phyloP scores from a whole-genome alignment of 208 protist genomes.

The Trypanosomatidae sp. region DNA sequence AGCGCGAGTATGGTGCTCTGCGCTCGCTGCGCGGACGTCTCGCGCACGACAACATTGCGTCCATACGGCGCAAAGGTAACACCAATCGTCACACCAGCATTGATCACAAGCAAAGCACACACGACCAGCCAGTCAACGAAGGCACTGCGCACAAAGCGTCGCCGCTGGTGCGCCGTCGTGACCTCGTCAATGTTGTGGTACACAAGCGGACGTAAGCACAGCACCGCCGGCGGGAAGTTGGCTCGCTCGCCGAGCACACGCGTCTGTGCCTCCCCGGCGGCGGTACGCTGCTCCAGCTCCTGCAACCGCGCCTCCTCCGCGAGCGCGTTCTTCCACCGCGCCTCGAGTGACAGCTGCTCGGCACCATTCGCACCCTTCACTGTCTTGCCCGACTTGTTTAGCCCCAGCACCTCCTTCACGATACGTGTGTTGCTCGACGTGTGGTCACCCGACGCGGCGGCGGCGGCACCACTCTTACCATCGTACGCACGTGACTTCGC shows the following conservation, averaged over 20 bases:
- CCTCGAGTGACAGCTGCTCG: slow-evolving; percentile 16
- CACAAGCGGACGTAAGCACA: slow-evolving; percentile 59
- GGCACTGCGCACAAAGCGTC: slow-evolving; percentile 30
- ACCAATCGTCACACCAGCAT: slow-evolving; percentile 26
- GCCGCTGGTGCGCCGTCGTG: slow-evolving; percentile 15
- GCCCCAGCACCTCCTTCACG: slow-evolving; percentile 22
- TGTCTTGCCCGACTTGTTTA: slow-evolving; percentile 27
- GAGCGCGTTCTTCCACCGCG: slow-evolving; percentile 56
- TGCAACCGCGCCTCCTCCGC: slow-evolving; percentile 49
- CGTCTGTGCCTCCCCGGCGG: slow-evolving; percentile 8
- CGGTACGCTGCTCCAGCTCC: slow-evolving; percentile 16
- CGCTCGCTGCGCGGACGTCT: slow-evolving; percentile 15
- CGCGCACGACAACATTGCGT: neutral
- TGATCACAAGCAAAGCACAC: slow-evolving; percentile 32
- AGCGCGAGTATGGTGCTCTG: slow-evolving; percentile 25
- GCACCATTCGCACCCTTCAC: slow-evolving; percentile 26
- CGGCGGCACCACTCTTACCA: too few species aligned
- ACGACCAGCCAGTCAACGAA: slow-evolving; percentile 61
- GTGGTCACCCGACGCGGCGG: too few species aligned
- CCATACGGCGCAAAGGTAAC: slow-evolving; percentile 12
- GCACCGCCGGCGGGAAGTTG: slow-evolving; percentile 62
- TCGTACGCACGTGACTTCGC: neutral
- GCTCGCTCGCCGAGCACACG: slow-evolving; percentile 7
- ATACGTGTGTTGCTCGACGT: slow-evolving; percentile 12
- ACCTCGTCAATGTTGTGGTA: slow-evolving; percentile 39